These are phyloP conservation scores for Xanthoparmelia taractica DNA, from an alignment of 495 filamentous ascomycete species.

Conservation along the genomic window DNA sequence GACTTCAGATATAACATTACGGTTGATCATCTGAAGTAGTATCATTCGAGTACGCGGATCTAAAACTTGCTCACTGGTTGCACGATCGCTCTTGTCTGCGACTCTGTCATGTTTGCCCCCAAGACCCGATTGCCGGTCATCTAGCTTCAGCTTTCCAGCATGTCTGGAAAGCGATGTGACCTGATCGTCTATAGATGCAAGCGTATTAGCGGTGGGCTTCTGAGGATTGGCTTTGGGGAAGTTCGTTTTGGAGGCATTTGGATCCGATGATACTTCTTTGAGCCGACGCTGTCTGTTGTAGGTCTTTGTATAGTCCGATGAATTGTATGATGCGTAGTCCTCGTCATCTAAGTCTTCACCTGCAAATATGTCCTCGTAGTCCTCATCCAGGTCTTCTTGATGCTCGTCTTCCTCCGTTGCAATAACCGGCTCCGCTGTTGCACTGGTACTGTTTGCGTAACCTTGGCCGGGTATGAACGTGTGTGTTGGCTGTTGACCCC, in stretches of 20 bases:
- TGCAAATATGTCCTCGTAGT: slow-evolving; percentile 53
- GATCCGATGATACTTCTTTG: slow-evolving; percentile 50
- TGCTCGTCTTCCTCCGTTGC: slow-evolving; percentile 29
- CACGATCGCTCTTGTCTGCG: slow-evolving; percentile 80
- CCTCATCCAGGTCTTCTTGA: slow-evolving; percentile 43
- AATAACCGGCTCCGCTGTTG: slow-evolving; percentile 18
- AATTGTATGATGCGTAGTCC: slow-evolving; percentile 51
- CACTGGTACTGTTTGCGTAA: slow-evolving; percentile 40
- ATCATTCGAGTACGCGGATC: slow-evolving; percentile 94
- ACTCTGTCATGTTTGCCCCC: slow-evolving; percentile 45
- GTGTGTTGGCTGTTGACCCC: slow-evolving; percentile 44
- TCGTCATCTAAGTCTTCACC: slow-evolving; percentile 51
- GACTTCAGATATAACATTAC: slow-evolving; percentile 68
- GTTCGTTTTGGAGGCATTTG: slow-evolving; percentile 48
- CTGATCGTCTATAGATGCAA: slow-evolving; percentile 76
- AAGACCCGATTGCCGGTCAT: slow-evolving; percentile 52
- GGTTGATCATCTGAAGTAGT: slow-evolving; percentile 87
- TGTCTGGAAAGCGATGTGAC: slow-evolving; percentile 74
- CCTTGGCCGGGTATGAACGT: slow-evolving; percentile 50
- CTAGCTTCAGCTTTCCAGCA: slow-evolving; percentile 80
- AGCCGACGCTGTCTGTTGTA: slow-evolving; percentile 77
- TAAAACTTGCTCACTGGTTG: slow-evolving; percentile 87
- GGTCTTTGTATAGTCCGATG: slow-evolving; percentile 70
- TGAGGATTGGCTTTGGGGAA: slow-evolving; percentile 73
- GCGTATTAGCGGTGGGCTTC: slow-evolving; percentile 73